Percentiles rank a stretch among this genome's conserved stretches.
phyloP scores from a whole-genome alignment of 1,139 yeast species.

The Yamadazyma triangularis region DNA sequence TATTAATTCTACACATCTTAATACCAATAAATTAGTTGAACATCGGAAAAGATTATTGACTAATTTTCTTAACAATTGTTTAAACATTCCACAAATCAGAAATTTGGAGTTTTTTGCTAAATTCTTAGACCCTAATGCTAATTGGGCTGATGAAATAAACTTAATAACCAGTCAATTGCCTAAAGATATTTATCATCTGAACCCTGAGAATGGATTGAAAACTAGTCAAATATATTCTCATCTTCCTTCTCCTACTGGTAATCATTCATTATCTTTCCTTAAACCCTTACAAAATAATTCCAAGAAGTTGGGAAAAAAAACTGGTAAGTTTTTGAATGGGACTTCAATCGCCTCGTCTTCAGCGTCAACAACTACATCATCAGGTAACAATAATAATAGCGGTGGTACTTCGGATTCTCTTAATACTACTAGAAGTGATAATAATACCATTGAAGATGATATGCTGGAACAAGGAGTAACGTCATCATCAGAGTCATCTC shows the following conservation, averaged over 20 bases:
- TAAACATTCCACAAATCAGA: conserved; percentile 51
- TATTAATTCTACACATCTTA: conserved; percentile 42
- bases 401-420: not conserved
- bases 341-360: not conserved
- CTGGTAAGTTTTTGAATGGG: conserved; percentile 19
- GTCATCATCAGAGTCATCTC: conserved; percentile 11
- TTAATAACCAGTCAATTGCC: conserved; percentile 39
- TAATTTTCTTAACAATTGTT: conserved; percentile 74
- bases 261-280: conserved; percentile 33
- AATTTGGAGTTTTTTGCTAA: conserved; percentile 63
- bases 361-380: conserved; percentile 3
- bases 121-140: conserved; percentile 80
- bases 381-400: conserved; percentile 3
- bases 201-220: conserved; percentile 52
- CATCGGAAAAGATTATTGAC: conserved; percentile 75
- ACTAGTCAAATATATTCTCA: conserved; percentile 57
- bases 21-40: conserved; percentile 40
- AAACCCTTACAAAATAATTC: conserved; percentile 24
- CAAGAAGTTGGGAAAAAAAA: conserved; percentile 24
- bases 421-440: not conserved
- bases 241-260: conserved; percentile 51
- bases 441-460: conserved; percentile 1
- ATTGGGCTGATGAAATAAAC: conserved; percentile 59
- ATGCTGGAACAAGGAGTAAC: conserved; percentile 3
- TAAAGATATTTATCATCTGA: conserved; percentile 43